phyloP scores from a whole-genome alignment of 2,329 filamentous ascomycete genomes.

The Colletotrichum incanum region DNA sequence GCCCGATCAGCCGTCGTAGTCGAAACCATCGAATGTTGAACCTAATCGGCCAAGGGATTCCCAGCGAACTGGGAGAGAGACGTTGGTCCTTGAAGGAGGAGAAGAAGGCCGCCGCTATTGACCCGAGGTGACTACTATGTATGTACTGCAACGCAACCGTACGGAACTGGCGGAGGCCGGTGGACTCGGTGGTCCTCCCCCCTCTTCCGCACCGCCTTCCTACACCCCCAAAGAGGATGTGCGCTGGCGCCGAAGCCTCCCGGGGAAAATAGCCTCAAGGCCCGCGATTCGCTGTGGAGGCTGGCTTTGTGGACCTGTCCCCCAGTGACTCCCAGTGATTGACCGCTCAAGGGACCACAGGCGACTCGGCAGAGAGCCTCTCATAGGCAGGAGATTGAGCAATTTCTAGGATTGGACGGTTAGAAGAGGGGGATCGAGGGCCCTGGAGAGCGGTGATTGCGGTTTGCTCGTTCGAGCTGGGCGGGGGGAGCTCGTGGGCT shows the following conservation, averaged over 20 bases:
- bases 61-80: neutral
- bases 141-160: neutral
- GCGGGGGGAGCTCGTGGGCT: slow-evolving; percentile 22
- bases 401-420: slow-evolving; percentile 51
- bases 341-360: slow-evolving; percentile 32
- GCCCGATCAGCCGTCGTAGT: slow-evolving; percentile 15
- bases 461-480: slow-evolving; percentile 5
- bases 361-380: slow-evolving; percentile 45
- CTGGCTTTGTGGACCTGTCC: slow-evolving; percentile 33
- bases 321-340: slow-evolving; percentile 36
- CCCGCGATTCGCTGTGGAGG: slow-evolving; percentile 49
- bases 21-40: neutral
- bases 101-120: neutral
- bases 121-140: neutral
- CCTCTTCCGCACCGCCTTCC: neutral
- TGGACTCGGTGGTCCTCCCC: neutral
- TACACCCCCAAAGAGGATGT: slow-evolving; percentile 8
- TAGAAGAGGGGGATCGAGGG: slow-evolving; percentile 22
- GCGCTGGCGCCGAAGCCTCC: slow-evolving; percentile 25
- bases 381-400: slow-evolving; percentile 50
- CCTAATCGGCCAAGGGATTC: slow-evolving; percentile 1
- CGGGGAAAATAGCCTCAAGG: slow-evolving; percentile 20
- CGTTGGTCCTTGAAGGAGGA: neutral
- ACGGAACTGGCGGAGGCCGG: neutral
- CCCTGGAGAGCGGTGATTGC: neutral